Conservation (phyloP, 164 flowering plant species). For the Amborella trichopoda region DNA sequence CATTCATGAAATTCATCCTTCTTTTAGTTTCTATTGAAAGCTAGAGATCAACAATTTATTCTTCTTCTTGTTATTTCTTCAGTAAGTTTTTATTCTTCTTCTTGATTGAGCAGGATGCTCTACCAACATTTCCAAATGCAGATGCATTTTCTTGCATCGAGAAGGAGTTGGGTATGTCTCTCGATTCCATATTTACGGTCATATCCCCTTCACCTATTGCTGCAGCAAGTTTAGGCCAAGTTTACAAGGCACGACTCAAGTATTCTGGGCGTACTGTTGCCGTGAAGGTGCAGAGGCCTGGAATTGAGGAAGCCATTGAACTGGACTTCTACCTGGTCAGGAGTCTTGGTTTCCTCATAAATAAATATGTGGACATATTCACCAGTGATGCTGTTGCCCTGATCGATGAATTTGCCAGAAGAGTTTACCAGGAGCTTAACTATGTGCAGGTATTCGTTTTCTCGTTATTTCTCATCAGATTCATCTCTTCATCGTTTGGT, state of each 20-base stretch:
- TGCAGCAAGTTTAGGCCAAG: slow-evolving; percentile 99
- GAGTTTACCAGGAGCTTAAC: slow-evolving; percentile 96
- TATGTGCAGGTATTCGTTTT: slow-evolving; percentile 75
- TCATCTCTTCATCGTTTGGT: too few species aligned
- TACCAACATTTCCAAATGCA: slow-evolving; percentile 88
- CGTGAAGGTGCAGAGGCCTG: slow-evolving; percentile 94
- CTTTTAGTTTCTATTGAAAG: not conserved
- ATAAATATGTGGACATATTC: slow-evolving; percentile 68
- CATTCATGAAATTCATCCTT: not conserved
- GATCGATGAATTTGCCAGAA: slow-evolving; percentile 85
- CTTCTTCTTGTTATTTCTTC: not conserved
- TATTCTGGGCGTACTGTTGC: slow-evolving; percentile 77
- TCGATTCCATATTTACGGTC: slow-evolving; percentile 64
- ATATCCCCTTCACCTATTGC: slow-evolving; percentile 89
- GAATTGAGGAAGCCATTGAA: slow-evolving; percentile 86
- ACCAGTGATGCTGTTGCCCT: slow-evolving; percentile 88
- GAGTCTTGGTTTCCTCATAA: slow-evolving; percentile 64
- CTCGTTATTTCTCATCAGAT: too few species aligned
- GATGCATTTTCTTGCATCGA: slow-evolving; percentile 90
- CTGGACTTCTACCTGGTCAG: slow-evolving; percentile 84
- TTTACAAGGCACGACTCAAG: slow-evolving; percentile 81
- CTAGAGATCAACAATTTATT: not conserved
- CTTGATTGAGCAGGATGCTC: slow-evolving; percentile 56
- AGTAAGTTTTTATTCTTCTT: not conserved
- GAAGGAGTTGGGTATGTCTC: slow-evolving; percentile 58